Conservation (phyloP, 768 basidiomycete genomes). For the Pholiota conissans region DNA sequence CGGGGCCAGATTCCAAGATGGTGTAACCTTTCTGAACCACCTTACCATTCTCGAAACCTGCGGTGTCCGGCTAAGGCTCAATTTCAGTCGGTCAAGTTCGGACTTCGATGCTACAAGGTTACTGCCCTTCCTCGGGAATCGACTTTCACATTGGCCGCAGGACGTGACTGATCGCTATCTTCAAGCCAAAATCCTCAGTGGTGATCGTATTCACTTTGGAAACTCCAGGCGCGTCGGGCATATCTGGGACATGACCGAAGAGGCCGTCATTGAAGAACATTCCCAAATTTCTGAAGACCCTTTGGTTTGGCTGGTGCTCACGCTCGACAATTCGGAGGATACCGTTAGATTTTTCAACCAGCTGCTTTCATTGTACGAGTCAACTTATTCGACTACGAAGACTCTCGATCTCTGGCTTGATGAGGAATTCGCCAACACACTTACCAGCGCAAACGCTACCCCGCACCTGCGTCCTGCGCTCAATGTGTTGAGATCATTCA, state of each 20-base stretch:
- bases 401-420: conserved; percentile 23
- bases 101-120: conserved; percentile 7
- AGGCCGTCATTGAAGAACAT: conserved; percentile 18
- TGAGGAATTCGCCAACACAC: conserved; percentile 13
- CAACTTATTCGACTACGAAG: conserved; percentile 20
- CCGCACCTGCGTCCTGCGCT: conserved; percentile 7
- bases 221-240: conserved; percentile 23
- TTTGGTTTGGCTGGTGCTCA: conserved; percentile 21
- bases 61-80: conserved; percentile 20
- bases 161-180: conserved; percentile 16
- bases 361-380: conserved; percentile 17
- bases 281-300: conserved; percentile 15
- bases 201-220: conserved; percentile 24
- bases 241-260: conserved; percentile 24
- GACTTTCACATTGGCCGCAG: conserved; percentile 18
- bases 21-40: conserved; percentile 14
- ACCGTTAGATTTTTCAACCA: conserved; percentile 17
- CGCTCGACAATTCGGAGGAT: conserved; percentile 12
- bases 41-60: conserved; percentile 19
- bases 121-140: conserved; percentile 16
- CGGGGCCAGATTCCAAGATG: conserved; percentile 18
- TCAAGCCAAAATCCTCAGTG: conserved; percentile 24
- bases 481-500: conserved; percentile 15
- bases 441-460: not conserved
- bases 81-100: conserved; percentile 3